These are phyloP conservation scores for Phaeoacremonium minimum DNA, from an alignment of 2,329 filamentous ascomycete genomes.

Conservation along the genomic window DNA sequence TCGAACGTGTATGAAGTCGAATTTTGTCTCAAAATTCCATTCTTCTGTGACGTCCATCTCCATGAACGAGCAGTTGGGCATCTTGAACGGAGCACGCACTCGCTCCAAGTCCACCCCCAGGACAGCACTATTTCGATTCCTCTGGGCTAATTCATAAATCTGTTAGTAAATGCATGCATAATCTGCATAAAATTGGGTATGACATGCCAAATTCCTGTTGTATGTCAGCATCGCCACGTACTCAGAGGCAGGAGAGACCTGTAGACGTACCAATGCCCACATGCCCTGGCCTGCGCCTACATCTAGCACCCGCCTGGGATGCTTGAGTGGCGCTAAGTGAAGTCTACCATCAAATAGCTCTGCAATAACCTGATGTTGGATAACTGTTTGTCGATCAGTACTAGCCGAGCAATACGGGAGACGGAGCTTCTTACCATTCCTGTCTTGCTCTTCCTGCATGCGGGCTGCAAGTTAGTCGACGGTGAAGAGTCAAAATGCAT, in stretches of 20 bases:
- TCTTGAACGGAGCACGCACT: conserved; percentile 16
- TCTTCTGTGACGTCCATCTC: conserved; percentile 19
- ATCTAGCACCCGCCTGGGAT: conserved; percentile 19
- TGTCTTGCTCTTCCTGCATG: conserved; percentile 20
- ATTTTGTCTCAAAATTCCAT: conserved; percentile 18
- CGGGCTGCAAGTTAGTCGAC: conserved; percentile 10
- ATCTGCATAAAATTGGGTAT: not conserved
- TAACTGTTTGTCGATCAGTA: conserved; percentile 9
- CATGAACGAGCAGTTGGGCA: conserved; percentile 22
- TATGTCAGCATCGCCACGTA: conserved; percentile 6
- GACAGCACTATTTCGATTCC: conserved; percentile 18
- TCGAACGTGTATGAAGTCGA: conserved; percentile 25
- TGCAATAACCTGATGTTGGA: conserved; percentile 21
- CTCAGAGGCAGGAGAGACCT: not conserved
- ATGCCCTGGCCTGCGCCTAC: conserved; percentile 21
- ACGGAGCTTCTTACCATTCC: conserved; percentile 16
- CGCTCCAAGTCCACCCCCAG: conserved; percentile 24
- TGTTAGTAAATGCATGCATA: not conserved
- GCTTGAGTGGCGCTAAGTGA: conserved; percentile 18
- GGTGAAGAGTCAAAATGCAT: conserved; percentile 10
- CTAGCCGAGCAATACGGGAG: not conserved
- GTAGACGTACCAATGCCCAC: conserved; percentile 20
- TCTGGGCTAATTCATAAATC: conserved; percentile 11
- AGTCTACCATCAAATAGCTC: conserved; percentile 21
- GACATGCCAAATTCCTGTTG: conserved; percentile 16